Conservation (phyloP, 257 asterid genomes). For the Solanum pinnatisectum region DNA sequence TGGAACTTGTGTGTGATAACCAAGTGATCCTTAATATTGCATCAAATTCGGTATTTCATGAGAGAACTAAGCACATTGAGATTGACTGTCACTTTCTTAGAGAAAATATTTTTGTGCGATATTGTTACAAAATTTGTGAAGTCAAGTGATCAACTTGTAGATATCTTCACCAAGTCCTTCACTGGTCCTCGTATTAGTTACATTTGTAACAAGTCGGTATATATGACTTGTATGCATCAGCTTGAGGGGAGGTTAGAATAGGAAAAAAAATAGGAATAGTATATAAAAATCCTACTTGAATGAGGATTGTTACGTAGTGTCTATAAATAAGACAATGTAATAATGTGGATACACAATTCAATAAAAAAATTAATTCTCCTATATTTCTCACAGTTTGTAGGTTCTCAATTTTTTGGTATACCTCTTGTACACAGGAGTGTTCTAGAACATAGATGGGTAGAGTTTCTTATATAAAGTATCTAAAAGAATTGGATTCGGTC, state of each 20-base stretch:
- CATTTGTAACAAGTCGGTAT: not conserved
- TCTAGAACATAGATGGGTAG: too few relatives aligned
- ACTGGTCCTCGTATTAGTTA: not conserved
- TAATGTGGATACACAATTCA: not conserved
- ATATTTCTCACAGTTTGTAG: not conserved
- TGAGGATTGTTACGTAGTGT: not conserved
- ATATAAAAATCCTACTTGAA: not conserved
- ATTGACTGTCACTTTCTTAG: not conserved
- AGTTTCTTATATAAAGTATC: too few relatives aligned
- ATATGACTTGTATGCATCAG: not conserved
- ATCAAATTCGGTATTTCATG: not conserved
- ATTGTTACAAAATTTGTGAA: not conserved
- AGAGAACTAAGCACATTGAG: not conserved
- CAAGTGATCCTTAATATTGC: not conserved
- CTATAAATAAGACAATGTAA: not conserved
- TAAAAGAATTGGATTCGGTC: too few relatives aligned
- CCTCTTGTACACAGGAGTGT: not conserved
- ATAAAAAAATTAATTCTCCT: not conserved
- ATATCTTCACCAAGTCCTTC: not conserved
- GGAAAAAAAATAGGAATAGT: not conserved
- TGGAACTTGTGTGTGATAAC: not conserved
- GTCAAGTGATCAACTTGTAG: not conserved
- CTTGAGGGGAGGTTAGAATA: not conserved
- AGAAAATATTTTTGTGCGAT: not conserved
- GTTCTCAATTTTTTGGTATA: not conserved